Evolutionary conservation across 257 asterid genomes (phyloP), one percentile per base, ranked within the genome.

Genomic region (Petunia secreta): DNA sequence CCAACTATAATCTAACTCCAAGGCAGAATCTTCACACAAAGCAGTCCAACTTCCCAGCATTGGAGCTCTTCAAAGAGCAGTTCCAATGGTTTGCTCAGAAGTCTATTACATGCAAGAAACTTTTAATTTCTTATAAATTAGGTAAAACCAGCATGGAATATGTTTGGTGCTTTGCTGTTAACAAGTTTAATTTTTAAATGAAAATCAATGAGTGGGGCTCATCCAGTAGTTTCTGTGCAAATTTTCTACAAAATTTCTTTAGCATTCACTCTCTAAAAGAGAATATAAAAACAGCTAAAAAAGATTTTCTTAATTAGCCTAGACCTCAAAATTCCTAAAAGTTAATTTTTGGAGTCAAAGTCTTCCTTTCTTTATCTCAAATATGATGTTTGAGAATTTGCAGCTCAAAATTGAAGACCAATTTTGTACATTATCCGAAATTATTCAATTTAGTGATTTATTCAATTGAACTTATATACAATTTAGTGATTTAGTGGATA

Each of bases 1-100:
- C 76, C 76, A 44, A 46, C 13, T 69, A 10, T 44, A 46, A 44
- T 69, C 48, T 69, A 69, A 69, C 76, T 16, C 25, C 59, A 69
- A 69, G 16, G 58, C 16, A 46, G n/a, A 4, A 46, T 46, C 0
- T 6, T 46, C 25, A 2, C 58, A 69, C 16, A 69, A 5, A 69
- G 41, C 55, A 16, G 41, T 25, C 25, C 25, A 25, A 25, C 10
- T 69, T 46, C 76, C 10, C 1, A 44, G 11, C 59, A 46, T 46
- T 16, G 16, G 39, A 46, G 16, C n/a, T 46, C 76, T 69, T 69
- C 40, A 4, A 46, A 63, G 25, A 41, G 75, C 15, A 8, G 8
- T 46, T n/a, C 57, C 7, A n/a, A 43, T 66, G 53, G 37, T 52
- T 67, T 43, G 75, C 55, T 43, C 5, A 69, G 16, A 46, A 69